Percentiles rank a stretch among this genome's conserved stretches.
Evolutionary conservation across 805 yeast genomes (phyloP).

Genomic region (Lachancea mirantina): DNA sequence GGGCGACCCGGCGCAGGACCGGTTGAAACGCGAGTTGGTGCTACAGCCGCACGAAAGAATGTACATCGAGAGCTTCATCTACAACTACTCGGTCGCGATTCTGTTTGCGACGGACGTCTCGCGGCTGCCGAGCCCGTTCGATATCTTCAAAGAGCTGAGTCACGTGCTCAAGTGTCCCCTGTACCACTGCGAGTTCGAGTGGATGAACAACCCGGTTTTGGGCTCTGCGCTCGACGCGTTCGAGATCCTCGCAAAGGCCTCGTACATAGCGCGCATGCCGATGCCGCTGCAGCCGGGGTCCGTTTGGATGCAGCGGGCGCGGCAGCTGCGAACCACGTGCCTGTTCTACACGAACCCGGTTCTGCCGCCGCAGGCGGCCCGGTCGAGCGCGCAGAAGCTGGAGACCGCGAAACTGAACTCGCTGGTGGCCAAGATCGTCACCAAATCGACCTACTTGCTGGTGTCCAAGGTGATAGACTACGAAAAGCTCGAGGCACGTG

Average conservation of each 20-base stretch:
- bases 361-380: conserved; percentile 2
- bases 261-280: conserved; percentile 31
- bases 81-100: conserved; percentile 36
- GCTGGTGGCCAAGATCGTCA: conserved; percentile 11
- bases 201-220: conserved; percentile 39
- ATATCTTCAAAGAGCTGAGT: conserved; percentile 31
- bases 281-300: conserved; percentile 12
- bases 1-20: conserved; percentile 3
- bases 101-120: conserved; percentile 31
- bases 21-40: conserved; percentile 1
- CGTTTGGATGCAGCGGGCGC: conserved; percentile 12
- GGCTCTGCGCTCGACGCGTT: conserved; percentile 35
- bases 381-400: conserved; percentile 3
- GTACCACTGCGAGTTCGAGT: conserved; percentile 31
- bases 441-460: conserved; percentile 13
- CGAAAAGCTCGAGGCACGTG: conserved; percentile 7
- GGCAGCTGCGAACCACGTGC: conserved; percentile 10
- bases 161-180: conserved; percentile 32
- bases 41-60: conserved; percentile 30
- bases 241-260: conserved; percentile 34
- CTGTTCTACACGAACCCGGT: conserved; percentile 11
- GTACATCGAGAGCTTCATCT: conserved; percentile 39
- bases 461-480: conserved; percentile 10
- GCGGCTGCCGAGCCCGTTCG: conserved; percentile 38
- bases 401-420: conserved; percentile 12